Evolutionary conservation across 73 alveolate genomes (phyloP).

Genomic region (Tetrahymena malaccensis): DNA sequence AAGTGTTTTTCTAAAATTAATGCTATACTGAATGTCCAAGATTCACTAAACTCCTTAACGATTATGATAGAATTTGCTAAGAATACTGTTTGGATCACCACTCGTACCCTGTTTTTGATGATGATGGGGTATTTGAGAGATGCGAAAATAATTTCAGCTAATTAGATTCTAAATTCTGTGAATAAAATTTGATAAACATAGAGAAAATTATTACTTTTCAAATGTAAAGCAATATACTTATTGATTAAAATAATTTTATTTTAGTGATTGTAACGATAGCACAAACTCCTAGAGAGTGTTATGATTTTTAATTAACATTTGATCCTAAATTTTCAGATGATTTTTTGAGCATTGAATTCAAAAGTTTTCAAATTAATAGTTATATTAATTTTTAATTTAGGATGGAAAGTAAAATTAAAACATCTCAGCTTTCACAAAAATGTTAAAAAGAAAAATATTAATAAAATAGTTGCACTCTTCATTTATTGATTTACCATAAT

Average conservation of each 20-base stretch:
- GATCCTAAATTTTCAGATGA: background rate
- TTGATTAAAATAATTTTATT: too few species aligned
- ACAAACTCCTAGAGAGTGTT: background rate
- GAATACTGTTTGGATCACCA: background rate
- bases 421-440: background rate
- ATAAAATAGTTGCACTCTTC: background rate
- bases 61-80: background rate
- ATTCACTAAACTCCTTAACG: background rate
- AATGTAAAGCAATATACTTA: too few species aligned
- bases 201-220: too few species aligned
- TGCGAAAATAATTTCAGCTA: background rate
- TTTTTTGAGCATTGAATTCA: background rate
- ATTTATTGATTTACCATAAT: background rate
- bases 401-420: background rate
- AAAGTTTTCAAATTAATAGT: too few species aligned
- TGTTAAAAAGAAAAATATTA: background rate
- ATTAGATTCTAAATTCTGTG: background rate
- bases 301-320: background rate
- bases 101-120: background rate
- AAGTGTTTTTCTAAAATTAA: background rate
- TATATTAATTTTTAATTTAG: background rate
- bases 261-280: too few species aligned
- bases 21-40: background rate
- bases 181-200: background rate
- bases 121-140: background rate